Evolutionary conservation across 345 rosid genomes (phyloP).

Genomic region (Raphanus sativus): DNA sequence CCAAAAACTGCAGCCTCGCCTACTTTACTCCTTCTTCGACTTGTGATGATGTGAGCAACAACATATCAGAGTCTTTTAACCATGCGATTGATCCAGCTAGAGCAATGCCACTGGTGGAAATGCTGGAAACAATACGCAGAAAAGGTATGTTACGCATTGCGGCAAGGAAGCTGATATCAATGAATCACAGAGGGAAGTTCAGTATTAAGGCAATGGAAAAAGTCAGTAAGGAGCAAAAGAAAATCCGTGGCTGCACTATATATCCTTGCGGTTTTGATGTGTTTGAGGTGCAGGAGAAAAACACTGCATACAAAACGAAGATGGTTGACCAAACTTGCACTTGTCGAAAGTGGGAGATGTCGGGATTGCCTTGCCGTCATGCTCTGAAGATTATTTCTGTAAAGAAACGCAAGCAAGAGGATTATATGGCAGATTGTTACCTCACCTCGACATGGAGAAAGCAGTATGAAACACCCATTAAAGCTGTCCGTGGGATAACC

Average conservation of each 20-base stretch:
- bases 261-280: background rate
- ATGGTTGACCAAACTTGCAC: background rate
- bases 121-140: background rate
- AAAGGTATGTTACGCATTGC: background rate
- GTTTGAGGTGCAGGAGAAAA: background rate
- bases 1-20: background rate
- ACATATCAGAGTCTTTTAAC: background rate
- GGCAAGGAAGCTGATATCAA: background rate
- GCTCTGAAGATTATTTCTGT: background rate
- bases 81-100: background rate
- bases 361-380: background rate
- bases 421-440: background rate
- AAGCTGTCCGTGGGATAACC: background rate
- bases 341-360: background rate
- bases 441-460: background rate
- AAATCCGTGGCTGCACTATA: background rate
- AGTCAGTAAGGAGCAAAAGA: background rate
- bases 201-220: background rate
- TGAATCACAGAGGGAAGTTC: background rate
- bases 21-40: background rate
- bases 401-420: background rate
- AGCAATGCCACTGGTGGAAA: background rate
- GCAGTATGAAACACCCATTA: background rate
- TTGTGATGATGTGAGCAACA: background rate
- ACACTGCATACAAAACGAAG: background rate